Conservation (phyloP, 78 protist genomes). For the slime mould (Dictyostelium discoideum) region DNA sequence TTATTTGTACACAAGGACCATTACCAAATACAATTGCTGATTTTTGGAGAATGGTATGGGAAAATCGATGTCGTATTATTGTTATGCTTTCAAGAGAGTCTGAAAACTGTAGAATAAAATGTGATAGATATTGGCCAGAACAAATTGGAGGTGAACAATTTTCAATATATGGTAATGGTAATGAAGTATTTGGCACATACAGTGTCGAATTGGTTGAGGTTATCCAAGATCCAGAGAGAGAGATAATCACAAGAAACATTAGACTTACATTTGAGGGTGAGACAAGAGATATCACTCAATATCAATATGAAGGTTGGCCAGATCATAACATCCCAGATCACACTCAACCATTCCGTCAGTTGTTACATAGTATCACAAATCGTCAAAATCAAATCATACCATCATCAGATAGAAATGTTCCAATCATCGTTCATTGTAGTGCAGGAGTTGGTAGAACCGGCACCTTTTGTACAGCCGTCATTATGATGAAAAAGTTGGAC, state of each 20-base stretch:
- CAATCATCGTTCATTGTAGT: slow-evolving; percentile 89
- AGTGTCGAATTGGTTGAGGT: background rate
- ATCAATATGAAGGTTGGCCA: slow-evolving; percentile 92
- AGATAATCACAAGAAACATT: slow-evolving; percentile 46
- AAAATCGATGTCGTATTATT: slow-evolving; percentile 49
- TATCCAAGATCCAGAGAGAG: slow-evolving; percentile 1
- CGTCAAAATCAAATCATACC: slow-evolving; percentile 28
- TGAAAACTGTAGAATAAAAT: slow-evolving; percentile 77
- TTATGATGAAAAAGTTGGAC: slow-evolving; percentile 38
- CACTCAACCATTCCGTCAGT: slow-evolving; percentile 62
- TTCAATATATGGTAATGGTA: background rate
- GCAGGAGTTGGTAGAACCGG: slow-evolving; percentile 94
- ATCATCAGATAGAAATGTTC: slow-evolving; percentile 10
- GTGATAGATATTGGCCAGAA: slow-evolving; percentile 86
- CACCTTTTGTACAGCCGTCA: slow-evolving; percentile 88
- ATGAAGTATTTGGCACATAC: slow-evolving; percentile 14
- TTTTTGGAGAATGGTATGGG: slow-evolving; percentile 94
- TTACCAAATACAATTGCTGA: slow-evolving; percentile 81
- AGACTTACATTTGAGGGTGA: background rate
- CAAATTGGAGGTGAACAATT: background rate
- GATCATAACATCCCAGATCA: slow-evolving; percentile 86
- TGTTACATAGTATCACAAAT: slow-evolving; percentile 41
- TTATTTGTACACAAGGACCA: slow-evolving; percentile 92
- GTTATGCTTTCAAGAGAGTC: slow-evolving; percentile 85
- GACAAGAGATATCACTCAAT: slow-evolving; percentile 39